phyloP scores from a whole-genome alignment of 2,329 filamentous ascomycete species.

The Hypoxylon sp. region DNA sequence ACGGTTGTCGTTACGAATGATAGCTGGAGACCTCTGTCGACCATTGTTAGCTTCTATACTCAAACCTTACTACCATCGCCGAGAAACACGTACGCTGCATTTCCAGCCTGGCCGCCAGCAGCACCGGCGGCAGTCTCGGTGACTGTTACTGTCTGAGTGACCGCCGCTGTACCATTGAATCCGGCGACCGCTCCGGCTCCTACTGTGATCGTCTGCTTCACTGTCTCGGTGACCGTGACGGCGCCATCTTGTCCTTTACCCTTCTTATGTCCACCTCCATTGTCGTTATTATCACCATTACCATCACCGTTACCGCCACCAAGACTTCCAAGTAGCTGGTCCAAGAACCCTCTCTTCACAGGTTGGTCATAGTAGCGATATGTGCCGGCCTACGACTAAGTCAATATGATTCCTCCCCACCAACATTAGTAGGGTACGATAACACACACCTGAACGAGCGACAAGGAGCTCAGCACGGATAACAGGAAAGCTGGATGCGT shows the following conservation, averaged over 20 bases:
- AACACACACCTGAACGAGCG: constrained; percentile 48
- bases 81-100: constrained; percentile 37
- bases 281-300: constrained; percentile 5
- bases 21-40: constrained; percentile 47
- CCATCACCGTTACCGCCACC: constrained; percentile 14
- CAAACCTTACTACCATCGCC: background rate
- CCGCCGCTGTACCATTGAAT: constrained; percentile 47
- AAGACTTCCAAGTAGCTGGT: constrained; percentile 43
- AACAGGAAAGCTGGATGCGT: constrained; percentile 37
- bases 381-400: constrained; percentile 40
- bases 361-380: constrained; percentile 43
- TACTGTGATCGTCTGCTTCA: constrained; percentile 57
- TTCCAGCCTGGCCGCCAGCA: constrained; percentile 8
- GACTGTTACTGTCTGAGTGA: constrained; percentile 49
- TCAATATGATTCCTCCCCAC: constrained; percentile 29
- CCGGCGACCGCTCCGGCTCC: constrained; percentile 51
- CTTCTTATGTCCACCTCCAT: constrained; percentile 36
- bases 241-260: constrained; percentile 41
- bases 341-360: constrained; percentile 50
- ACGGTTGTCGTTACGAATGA: constrained; percentile 58
- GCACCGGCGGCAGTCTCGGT: constrained; percentile 45
- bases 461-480: constrained; percentile 44
- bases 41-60: constrained; percentile 29
- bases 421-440: background rate
- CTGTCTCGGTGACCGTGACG: constrained; percentile 54